Conservation (phyloP, 1,284 basidiomycete genomes). For the Fomitopsis schrenkii region DNA sequence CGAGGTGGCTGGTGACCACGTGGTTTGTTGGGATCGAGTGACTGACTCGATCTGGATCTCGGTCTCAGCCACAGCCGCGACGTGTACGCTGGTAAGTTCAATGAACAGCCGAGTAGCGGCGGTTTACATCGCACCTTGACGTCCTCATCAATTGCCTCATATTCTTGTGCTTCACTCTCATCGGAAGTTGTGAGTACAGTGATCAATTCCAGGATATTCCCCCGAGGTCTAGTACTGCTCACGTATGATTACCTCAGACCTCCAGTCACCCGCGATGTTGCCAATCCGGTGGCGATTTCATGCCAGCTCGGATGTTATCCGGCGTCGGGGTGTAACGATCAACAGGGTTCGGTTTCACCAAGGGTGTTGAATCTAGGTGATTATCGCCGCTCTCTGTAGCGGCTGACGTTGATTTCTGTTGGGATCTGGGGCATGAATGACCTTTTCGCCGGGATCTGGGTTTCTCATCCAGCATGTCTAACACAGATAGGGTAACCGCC, state of each 20-base stretch:
- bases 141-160: background rate
- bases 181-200: background rate
- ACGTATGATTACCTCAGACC: background rate
- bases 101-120: background rate
- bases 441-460: background rate
- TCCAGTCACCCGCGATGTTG: background rate
- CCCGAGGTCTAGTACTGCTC: background rate
- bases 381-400: background rate
- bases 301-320: background rate
- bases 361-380: background rate
- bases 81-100: background rate
- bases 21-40: constrained; percentile 1
- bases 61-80: background rate
- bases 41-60: constrained; percentile 6
- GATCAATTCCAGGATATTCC: background rate
- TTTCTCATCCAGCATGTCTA: no score
- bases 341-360: background rate
- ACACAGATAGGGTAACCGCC: no score
- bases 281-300: background rate
- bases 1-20: background rate
- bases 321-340: background rate
- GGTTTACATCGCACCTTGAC: background rate
- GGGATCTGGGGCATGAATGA: background rate
- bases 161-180: background rate
- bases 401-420: background rate